phyloP scores from a whole-genome alignment of 2,329 filamentous ascomycete genomes.

The Dothideomycetes sp. region DNA sequence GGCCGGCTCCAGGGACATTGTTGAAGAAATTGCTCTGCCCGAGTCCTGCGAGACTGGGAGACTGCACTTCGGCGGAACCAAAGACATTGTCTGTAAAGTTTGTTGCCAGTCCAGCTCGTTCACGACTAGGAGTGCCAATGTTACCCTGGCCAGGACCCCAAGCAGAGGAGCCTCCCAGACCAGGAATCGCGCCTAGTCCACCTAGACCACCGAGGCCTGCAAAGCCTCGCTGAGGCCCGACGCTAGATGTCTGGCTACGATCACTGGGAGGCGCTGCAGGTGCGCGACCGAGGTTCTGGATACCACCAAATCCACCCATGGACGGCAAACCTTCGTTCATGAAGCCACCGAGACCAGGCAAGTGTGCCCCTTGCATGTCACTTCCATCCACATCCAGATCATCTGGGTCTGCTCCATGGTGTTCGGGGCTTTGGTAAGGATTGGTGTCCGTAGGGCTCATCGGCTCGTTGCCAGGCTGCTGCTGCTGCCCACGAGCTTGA shows the following conservation, averaged over 20 bases:
- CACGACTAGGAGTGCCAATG: constrained; percentile 61
- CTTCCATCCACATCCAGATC: constrained; percentile 22
- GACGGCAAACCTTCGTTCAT: constrained; percentile 20
- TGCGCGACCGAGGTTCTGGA: constrained; percentile 25
- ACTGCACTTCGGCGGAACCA: constrained; percentile 69
- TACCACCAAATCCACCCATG: constrained; percentile 18
- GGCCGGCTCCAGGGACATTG: constrained; percentile 34
- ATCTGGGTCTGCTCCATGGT: constrained; percentile 56
- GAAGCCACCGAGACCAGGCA: constrained; percentile 44
- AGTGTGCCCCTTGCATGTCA: constrained; percentile 26
- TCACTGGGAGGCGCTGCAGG: constrained; percentile 59
- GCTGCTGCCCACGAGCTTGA: constrained; percentile 26
- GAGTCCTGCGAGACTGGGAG: constrained; percentile 57
- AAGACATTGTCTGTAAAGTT: constrained; percentile 48
- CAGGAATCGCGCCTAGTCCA: constrained; percentile 33
- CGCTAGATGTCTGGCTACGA: constrained; percentile 85
- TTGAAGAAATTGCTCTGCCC: constrained; percentile 54
- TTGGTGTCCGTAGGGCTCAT: constrained; percentile 93
- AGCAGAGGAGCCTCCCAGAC: constrained; percentile 48
- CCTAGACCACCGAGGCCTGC: constrained; percentile 49
- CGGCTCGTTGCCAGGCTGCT: constrained; percentile 47
- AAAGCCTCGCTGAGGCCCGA: constrained; percentile 62
- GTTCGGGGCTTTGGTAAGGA: constrained; percentile 83
- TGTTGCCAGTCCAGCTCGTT: constrained; percentile 38
- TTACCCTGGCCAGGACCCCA: constrained; percentile 54